Conservation (phyloP, 768 basidiomycete genomes). For the Boletus pseudo-olivaceus region DNA sequence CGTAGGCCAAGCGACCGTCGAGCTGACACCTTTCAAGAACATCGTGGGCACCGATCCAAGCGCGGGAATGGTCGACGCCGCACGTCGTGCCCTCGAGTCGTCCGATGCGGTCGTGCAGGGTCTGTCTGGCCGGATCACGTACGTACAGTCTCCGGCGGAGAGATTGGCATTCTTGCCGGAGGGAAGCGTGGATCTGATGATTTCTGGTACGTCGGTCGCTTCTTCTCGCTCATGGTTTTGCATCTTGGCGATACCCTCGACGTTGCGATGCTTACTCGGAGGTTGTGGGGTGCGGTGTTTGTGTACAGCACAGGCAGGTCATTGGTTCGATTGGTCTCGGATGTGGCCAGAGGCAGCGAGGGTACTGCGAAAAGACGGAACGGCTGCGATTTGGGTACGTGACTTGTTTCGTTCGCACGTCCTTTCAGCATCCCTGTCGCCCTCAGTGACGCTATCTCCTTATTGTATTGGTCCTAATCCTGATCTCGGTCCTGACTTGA, state of each 20-base stretch:
- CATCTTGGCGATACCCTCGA: neutral
- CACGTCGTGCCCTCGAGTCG: constrained; percentile 28
- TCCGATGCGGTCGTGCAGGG: constrained; percentile 8
- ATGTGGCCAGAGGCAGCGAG: constrained; percentile 68
- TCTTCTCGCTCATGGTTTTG: neutral
- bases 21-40: constrained; percentile 53
- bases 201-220: constrained; percentile 47
- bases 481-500: neutral
- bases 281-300: neutral
- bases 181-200: constrained; percentile 62
- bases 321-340: constrained; percentile 77
- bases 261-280: neutral
- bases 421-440: neutral
- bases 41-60: constrained; percentile 75
- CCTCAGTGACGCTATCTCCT: neutral
- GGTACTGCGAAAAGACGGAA: constrained; percentile 58
- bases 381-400: constrained; percentile 70
- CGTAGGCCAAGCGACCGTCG: constrained; percentile 54
- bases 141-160: constrained; percentile 49
- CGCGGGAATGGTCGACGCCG: constrained; percentile 62
- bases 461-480: neutral
- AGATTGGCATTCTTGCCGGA: constrained; percentile 47
- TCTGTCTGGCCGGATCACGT: constrained; percentile 27
- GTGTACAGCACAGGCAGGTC: constrained; percentile 65
- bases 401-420: neutral